Conservation (phyloP, 768 basidiomycete species). For the Suillus weaverae region DNA sequence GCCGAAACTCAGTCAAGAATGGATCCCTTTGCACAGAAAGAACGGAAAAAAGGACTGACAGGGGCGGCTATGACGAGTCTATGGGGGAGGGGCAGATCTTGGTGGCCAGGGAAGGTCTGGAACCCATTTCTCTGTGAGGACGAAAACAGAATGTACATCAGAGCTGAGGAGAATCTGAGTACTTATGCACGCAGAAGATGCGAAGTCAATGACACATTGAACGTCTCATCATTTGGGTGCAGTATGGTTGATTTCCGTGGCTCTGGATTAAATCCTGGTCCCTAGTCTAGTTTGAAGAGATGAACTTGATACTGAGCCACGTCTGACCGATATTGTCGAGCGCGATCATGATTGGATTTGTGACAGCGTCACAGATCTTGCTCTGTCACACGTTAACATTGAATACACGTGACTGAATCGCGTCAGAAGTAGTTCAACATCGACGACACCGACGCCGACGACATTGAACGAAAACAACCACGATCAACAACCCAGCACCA, state of each 20-base stretch:
- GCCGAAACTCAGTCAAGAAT: not conserved
- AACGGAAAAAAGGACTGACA: not conserved
- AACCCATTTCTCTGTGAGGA: not conserved
- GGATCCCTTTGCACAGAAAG: not conserved
- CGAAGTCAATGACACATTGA: not conserved
- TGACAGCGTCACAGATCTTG: not conserved
- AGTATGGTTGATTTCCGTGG: not conserved
- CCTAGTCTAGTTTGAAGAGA: not conserved
- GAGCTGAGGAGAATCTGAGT: not conserved
- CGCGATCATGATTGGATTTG: not conserved
- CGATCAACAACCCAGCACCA: not conserved
- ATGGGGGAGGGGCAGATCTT: not conserved
- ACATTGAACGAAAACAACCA: not conserved
- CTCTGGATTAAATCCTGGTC: not conserved
- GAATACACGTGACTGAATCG: constrained; percentile 28
- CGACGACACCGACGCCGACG: not conserved
- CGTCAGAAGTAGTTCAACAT: constrained; percentile 16
- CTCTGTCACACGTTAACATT: not conserved
- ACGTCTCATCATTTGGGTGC: not conserved
- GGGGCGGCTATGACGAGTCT: not conserved
- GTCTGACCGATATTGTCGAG: no score
- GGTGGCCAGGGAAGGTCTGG: not conserved
- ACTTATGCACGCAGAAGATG: not conserved
- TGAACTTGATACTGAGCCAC: not conserved
- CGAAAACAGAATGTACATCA: not conserved